Percentiles rank a stretch among this genome's conserved stretches.
These are phyloP conservation scores for Orbilia oligospora DNA, from an alignment of 2,329 filamentous ascomycete genomes.

Conservation along the genomic window DNA sequence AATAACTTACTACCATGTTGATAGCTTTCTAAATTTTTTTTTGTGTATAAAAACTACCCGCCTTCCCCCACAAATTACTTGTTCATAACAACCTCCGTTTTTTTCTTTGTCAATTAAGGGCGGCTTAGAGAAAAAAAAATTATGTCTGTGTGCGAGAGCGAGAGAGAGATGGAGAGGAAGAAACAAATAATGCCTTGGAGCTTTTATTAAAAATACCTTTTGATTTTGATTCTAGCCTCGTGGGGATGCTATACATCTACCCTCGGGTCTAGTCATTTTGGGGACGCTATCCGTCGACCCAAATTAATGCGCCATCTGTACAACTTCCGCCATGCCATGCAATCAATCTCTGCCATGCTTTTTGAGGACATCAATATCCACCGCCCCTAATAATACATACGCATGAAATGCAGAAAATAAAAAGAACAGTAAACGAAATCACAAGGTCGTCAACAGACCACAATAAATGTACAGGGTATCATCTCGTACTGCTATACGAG, in stretches of 20 bases:
- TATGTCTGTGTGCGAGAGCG: neutral
- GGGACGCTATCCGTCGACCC: no score
- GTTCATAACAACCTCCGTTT: conserved; percentile 24
- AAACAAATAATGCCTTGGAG: conserved; percentile 15
- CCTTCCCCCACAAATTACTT: conserved; percentile 4
- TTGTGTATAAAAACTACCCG: conserved; percentile 22
- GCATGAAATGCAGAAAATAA: neutral
- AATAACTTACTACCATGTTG: conserved; percentile 18
- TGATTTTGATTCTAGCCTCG: neutral
- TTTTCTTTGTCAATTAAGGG: conserved; percentile 38
- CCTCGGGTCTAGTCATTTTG: no score
- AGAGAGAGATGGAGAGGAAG: neutral
- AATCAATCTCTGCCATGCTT: neutral
- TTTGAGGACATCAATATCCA: no score
- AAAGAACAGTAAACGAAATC: neutral
- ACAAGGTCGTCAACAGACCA: neutral
- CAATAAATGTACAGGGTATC: neutral
- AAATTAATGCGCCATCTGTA: neutral
- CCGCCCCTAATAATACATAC: neutral
- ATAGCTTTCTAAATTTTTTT: conserved; percentile 35
- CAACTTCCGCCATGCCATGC: neutral
- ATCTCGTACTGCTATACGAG: neutral
- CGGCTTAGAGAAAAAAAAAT: conserved; percentile 43
- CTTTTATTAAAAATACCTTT: neutral
- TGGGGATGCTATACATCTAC: no score